Evolutionary conservation across 2,329 filamentous ascomycete species (phyloP).

Genomic region (Trichoderma atroviride): DNA sequence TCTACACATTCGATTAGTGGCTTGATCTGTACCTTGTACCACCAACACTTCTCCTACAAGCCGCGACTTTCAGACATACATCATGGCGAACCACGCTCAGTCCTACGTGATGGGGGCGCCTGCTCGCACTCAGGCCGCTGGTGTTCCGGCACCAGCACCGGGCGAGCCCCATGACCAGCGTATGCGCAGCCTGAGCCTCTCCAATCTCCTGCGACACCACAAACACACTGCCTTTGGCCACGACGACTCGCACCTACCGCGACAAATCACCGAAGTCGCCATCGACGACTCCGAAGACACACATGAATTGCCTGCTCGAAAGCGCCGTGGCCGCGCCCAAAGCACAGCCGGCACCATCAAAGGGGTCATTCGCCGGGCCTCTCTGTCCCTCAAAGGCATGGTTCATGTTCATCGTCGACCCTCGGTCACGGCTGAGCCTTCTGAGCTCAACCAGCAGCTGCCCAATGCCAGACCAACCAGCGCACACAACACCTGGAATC

Average conservation of each 20-base stretch:
- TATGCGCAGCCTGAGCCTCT: slow-evolving; percentile 54
- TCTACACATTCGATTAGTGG: slow-evolving; percentile 9
- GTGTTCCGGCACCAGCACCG: slow-evolving; percentile 20
- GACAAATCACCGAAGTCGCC: slow-evolving; percentile 38
- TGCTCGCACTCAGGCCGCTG: slow-evolving; percentile 10
- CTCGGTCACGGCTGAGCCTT: slow-evolving; percentile 43
- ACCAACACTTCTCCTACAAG: slow-evolving; percentile 43
- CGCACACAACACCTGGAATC: slow-evolving; percentile 54
- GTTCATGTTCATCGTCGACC: slow-evolving; percentile 54
- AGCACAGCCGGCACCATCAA: slow-evolving; percentile 45
- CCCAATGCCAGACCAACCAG: slow-evolving; percentile 46
- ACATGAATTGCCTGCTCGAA: slow-evolving; percentile 32
- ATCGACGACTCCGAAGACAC: slow-evolving; percentile 39
- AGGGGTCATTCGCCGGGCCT: slow-evolving; percentile 58
- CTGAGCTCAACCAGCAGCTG: slow-evolving; percentile 37
- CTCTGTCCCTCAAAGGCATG: slow-evolving; percentile 56
- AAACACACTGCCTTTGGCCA: slow-evolving; percentile 47
- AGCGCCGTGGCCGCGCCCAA: slow-evolving; percentile 34
- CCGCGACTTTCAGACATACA: slow-evolving; percentile 50
- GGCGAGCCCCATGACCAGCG: slow-evolving; percentile 42
- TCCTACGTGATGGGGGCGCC: slow-evolving; percentile 4
- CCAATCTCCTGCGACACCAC: slow-evolving; percentile 53
- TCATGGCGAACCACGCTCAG: slow-evolving; percentile 31
- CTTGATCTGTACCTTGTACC: slow-evolving; percentile 27
- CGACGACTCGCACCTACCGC: slow-evolving; percentile 38